A percentile compares a stretch with the other conserved stretches of the same genome.
Evolutionary conservation across 176 grass and related monocot genomes (phyloP).

Genomic region (Aegilops longissima): DNA sequence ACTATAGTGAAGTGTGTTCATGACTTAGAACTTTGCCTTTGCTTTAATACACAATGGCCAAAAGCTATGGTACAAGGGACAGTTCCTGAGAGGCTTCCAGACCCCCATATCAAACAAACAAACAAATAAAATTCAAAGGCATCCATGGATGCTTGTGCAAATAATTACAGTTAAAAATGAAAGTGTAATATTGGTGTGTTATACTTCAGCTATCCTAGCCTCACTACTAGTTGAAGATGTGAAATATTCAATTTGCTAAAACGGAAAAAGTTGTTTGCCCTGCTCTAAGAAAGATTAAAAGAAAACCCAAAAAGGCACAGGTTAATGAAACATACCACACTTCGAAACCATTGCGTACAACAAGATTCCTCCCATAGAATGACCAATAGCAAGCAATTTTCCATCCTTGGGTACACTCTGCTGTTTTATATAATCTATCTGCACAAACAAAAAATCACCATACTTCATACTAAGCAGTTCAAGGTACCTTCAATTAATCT

Average conservation of each 20-base stretch:
- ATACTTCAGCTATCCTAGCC: background rate
- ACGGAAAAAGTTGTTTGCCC: background rate
- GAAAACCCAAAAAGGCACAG: constrained; percentile 8
- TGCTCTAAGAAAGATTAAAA: background rate
- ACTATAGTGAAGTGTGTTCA: background rate
- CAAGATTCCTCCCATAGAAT: constrained; percentile 94
- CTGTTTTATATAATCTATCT: constrained; percentile 91
- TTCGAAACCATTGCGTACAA: constrained; percentile 87
- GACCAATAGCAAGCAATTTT: constrained; percentile 89
- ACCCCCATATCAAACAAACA: background rate
- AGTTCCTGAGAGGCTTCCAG: background rate
- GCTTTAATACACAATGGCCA: constrained; percentile 1
- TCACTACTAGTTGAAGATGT: constrained; percentile 3
- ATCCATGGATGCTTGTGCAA: background rate
- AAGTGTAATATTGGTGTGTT: background rate
- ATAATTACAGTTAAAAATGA: background rate
- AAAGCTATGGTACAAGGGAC: background rate
- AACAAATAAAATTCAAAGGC: constrained; percentile 10
- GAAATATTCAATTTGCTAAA: background rate
- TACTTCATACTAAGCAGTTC: constrained; percentile 2
- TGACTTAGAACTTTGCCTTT: constrained; percentile 13
- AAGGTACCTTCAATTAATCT: constrained; percentile 7
- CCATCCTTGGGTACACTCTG: constrained; percentile 69
- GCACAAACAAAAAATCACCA: constrained; percentile 27
- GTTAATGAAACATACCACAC: constrained; percentile 59